These are phyloP conservation scores for Logfia minima DNA, from an alignment of 129 eudicot genomes.

Conservation along the genomic window DNA sequence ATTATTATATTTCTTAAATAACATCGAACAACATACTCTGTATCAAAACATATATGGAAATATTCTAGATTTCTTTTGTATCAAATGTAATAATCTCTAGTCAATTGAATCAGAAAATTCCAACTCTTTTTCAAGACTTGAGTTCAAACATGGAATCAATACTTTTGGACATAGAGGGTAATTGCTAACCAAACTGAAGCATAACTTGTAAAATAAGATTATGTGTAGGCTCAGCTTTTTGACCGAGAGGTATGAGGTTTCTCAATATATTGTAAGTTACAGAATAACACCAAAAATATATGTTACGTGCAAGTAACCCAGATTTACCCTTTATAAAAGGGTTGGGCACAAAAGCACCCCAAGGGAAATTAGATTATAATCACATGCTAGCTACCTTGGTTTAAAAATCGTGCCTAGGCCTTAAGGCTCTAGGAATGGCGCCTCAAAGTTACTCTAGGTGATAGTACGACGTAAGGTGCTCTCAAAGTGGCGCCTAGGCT, in stretches of 20 bases:
- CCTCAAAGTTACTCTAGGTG: too few relatives aligned
- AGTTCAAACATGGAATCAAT: conserved; percentile 8
- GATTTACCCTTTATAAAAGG: background rate
- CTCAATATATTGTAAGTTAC: background rate
- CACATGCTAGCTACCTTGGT: background rate
- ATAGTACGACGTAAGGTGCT: too few relatives aligned
- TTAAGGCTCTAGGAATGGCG: too few relatives aligned
- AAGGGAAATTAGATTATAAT: background rate
- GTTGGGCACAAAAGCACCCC: background rate
- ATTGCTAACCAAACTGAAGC: background rate
- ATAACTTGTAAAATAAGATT: background rate
- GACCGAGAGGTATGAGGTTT: too few relatives aligned
- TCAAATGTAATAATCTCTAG: background rate
- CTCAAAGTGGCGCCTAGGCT: too few relatives aligned
- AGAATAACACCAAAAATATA: background rate
- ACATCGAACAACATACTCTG: background rate
- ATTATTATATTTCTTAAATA: too few relatives aligned
- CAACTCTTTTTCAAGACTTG: background rate
- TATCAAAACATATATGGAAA: background rate
- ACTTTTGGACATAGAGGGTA: background rate
- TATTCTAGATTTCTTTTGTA: background rate
- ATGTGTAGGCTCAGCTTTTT: too few relatives aligned
- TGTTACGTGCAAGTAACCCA: background rate
- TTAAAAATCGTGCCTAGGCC: too few relatives aligned
- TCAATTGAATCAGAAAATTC: background rate